A percentile compares a stretch with the other conserved stretches of the same genome.
These are phyloP conservation scores for Quercus gilva DNA, from an alignment of 306 rosid genomes.

Conservation along the genomic window DNA sequence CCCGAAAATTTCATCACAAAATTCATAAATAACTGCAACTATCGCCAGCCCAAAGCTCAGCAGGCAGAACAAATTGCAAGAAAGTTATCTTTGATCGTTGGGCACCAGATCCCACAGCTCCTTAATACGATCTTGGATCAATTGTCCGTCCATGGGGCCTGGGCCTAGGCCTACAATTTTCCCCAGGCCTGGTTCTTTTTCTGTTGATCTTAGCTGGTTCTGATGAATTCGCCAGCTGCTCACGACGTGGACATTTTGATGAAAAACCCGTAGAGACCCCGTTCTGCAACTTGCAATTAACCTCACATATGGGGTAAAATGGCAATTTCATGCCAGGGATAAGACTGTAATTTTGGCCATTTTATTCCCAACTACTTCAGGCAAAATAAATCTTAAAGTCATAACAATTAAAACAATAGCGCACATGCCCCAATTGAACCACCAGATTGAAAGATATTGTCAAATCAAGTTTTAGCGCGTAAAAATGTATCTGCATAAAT, in stretches of 20 bases:
- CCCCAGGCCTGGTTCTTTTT: slow-evolving; percentile 91
- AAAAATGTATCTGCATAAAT: too few relatives aligned
- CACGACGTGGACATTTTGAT: slow-evolving; percentile 65
- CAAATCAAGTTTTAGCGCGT: too few relatives aligned
- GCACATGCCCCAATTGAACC: too few relatives aligned
- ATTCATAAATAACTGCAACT: slow-evolving; percentile 15
- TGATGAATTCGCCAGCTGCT: slow-evolving; percentile 68
- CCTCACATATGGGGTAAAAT: too few relatives aligned
- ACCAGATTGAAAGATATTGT: too few relatives aligned
- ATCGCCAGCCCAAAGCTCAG: slow-evolving; percentile 19
- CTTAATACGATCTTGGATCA: slow-evolving; percentile 96
- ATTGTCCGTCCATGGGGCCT: slow-evolving; percentile 98
- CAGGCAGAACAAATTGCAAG: not conserved
- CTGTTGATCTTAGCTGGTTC: slow-evolving; percentile 72
- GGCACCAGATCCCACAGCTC: slow-evolving; percentile 93
- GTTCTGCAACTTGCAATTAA: too few relatives aligned
- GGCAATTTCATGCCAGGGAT: too few relatives aligned
- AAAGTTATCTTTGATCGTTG: slow-evolving; percentile 72
- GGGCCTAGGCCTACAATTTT: slow-evolving; percentile 90
- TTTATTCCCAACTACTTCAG: too few relatives aligned
- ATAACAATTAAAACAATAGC: too few relatives aligned
- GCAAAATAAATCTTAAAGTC: too few relatives aligned
- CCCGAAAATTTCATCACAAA: slow-evolving; percentile 28
- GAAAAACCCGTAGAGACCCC: slow-evolving; percentile 38
- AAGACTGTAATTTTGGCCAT: too few relatives aligned